Evolutionary conservation across 2,329 filamentous ascomycete genomes (phyloP).

Genomic region (Plenodomus tracheiphilus): DNA sequence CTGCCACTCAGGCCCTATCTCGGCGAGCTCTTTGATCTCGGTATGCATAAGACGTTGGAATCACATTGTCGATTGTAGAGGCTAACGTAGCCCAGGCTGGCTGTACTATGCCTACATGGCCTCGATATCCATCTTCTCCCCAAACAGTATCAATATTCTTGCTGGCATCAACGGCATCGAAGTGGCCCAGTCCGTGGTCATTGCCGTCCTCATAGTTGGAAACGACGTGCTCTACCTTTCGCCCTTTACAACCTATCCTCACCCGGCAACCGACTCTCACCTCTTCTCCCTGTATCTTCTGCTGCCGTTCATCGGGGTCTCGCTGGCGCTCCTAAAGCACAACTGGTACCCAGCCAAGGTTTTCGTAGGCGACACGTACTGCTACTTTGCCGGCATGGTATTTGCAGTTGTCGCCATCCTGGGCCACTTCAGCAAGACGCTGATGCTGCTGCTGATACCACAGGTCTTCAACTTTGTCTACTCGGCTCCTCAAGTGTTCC

Average conservation of each 20-base stretch:
- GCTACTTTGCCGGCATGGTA: slow-evolving; percentile 99
- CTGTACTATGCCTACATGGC: slow-evolving; percentile 97
- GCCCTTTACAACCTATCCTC: slow-evolving; percentile 73
- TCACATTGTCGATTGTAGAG: background rate
- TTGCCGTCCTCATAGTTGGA: slow-evolving; percentile 78
- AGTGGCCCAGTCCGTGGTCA: slow-evolving; percentile 89
- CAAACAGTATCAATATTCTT: slow-evolving; percentile 99
- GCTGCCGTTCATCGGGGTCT: slow-evolving; percentile 91
- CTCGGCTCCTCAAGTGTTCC: slow-evolving; percentile 88
- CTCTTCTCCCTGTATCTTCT: slow-evolving; percentile 95
- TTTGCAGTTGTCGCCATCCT: slow-evolving; percentile 97
- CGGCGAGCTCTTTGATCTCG: slow-evolving; percentile 81
- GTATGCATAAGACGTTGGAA: slow-evolving; percentile 21
- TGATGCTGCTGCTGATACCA: slow-evolving; percentile 85
- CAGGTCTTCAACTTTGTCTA: slow-evolving; percentile 98
- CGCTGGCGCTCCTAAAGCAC: slow-evolving; percentile 79
- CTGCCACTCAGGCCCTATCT: slow-evolving; percentile 81
- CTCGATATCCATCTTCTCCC: slow-evolving; percentile 92
- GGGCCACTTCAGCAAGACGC: slow-evolving; percentile 96
- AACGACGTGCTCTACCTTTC: slow-evolving; percentile 88
- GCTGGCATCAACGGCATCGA: slow-evolving; percentile 99
- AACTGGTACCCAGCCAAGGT: slow-evolving; percentile 96
- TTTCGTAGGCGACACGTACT: slow-evolving; percentile 98
- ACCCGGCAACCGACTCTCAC: slow-evolving; percentile 94
- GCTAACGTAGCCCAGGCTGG: slow-evolving; percentile 43